Conservation (phyloP, 2,329 filamentous ascomycete genomes). For the Cryphonectria parasitica region DNA sequence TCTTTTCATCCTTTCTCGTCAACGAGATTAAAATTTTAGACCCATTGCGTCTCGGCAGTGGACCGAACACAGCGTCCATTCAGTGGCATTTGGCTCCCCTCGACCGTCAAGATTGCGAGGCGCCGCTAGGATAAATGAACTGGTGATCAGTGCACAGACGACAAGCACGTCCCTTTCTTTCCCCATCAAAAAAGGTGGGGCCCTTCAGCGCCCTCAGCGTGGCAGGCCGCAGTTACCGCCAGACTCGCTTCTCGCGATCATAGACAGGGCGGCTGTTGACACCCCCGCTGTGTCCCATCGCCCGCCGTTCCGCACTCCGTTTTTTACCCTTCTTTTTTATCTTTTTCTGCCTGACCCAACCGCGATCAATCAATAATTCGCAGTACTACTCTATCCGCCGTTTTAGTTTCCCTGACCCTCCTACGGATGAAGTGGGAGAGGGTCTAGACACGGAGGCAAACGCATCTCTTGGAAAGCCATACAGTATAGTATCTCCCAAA, state of each 20-base stretch:
- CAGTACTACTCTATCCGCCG: not conserved
- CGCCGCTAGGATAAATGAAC: conserved; percentile 21
- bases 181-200: not conserved
- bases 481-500: conserved; percentile 1
- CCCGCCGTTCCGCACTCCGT: not conserved
- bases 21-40: conserved; percentile 6
- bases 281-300: not conserved
- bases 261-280: not conserved
- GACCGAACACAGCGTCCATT: conserved; percentile 17
- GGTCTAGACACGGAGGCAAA: not conserved
- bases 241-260: conserved; percentile 3
- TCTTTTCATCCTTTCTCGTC: not conserved
- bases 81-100: not conserved
- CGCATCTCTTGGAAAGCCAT: not conserved
- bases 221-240: conserved; percentile 21
- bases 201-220: conserved; percentile 2
- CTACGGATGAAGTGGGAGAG: not conserved
- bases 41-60: conserved; percentile 22
- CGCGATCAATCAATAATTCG: not conserved
- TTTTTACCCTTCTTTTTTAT: not conserved
- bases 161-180: too few relatives aligned
- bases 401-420: not conserved
- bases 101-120: conserved; percentile 21
- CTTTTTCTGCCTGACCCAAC: too few relatives aligned
- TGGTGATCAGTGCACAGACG: conserved; percentile 24